Evolutionary conservation across 2,329 filamentous ascomycete species (phyloP).

Genomic region (Penicillium oxalicum): DNA sequence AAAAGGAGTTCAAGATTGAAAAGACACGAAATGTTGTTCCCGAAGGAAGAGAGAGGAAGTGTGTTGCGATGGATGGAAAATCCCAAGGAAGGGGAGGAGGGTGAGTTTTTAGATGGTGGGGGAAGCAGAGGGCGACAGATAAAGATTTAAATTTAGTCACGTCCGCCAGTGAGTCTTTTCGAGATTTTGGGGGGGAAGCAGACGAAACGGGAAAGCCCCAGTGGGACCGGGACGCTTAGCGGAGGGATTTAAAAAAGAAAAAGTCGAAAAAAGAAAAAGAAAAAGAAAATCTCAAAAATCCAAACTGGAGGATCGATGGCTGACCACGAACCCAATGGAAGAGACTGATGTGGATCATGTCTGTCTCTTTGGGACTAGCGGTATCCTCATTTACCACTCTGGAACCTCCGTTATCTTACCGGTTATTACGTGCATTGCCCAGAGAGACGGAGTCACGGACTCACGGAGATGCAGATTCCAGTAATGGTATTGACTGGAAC

Average conservation of each 20-base stretch:
- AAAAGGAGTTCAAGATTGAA: constrained; percentile 2
- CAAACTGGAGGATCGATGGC: too few relatives aligned
- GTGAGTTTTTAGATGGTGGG: constrained; percentile 23
- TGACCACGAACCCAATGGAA: not conserved
- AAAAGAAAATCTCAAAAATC: constrained; percentile 1
- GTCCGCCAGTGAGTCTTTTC: constrained; percentile 10
- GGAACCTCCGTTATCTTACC: not conserved
- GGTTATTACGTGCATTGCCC: too few relatives aligned
- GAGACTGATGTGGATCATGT: constrained; percentile 1
- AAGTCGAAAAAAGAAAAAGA: not conserved
- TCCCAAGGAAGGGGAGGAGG: constrained; percentile 17
- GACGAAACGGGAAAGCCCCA: not conserved
- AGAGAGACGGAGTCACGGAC: too few relatives aligned
- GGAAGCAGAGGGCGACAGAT: constrained; percentile 18
- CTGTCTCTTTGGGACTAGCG: not conserved
- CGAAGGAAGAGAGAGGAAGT: constrained; percentile 11
- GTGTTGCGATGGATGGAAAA: constrained; percentile 18
- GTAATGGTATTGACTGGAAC: not conserved
- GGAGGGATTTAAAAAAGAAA: constrained; percentile 1
- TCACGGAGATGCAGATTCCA: too few relatives aligned
- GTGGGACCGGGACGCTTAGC: not conserved
- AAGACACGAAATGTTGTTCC: constrained; percentile 5
- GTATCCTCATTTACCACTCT: not conserved
- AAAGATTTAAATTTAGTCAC: constrained; percentile 27
- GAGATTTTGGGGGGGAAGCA: constrained; percentile 1